Base-by-base conservation (phyloP, 306 rosid species). In the Canavalia ensiformis region DNA sequence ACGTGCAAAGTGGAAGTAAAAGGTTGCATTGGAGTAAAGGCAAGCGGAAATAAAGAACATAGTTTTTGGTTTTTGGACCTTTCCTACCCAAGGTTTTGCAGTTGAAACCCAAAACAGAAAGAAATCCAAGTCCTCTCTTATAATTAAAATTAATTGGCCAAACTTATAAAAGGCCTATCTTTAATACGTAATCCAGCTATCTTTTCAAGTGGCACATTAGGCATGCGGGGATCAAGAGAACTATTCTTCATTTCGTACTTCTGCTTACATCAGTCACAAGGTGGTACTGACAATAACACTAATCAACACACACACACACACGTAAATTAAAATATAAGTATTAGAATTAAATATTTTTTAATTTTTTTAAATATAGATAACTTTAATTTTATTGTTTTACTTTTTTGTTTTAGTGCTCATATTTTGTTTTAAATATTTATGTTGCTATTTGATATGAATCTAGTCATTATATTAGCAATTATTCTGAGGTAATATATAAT, bases 1-100 rank as follows among this genome's bases (percentile, higher is more conserved):
- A 44, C 10, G 49, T 75, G 50, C 75, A 62, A 70, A 79, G 93
- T 85, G 87, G 81, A 64, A 10, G 78, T 33, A 11, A 74, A 86
- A 67, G 75, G 88, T 83, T 72, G 82, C 85, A 84, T 58, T 11
- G 75, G 66, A 75, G 83, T 84, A 88, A 88, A 90, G 84, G 85
- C 46, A 80, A 72, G 28, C 72, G 13, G 81, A 55, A 75, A 58
- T 59, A 47, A 66, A 81, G 88, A 71, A 88, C 86, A 60, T 7
- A 59, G 87, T 83, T 86, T 83, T 86, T 41, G 2, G 2, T 69
- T 79, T 75, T 79, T 76, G 82, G 55, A 68, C 12, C 57, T 68
- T 68, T 79, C 77, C 73, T 10, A 82, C 87, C 87, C 87, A 86
- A 86, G 82, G 89, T 86, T 86, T 86, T 79, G 85, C 45, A 34